Conservation (phyloP, 2,329 filamentous ascomycete genomes). For the Alternaria ventricosa region DNA sequence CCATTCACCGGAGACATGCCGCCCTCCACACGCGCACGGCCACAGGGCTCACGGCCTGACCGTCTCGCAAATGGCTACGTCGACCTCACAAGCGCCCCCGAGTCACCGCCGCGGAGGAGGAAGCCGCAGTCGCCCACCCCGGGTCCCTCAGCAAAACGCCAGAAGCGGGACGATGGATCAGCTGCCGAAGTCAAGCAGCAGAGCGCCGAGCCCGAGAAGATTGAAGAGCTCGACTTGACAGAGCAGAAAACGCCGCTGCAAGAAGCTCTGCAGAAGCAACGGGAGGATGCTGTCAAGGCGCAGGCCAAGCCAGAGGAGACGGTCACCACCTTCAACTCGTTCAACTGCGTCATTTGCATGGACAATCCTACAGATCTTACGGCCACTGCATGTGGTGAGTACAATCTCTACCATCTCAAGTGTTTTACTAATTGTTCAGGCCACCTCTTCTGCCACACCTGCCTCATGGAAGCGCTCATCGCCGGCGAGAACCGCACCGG, state of each 20-base stretch:
- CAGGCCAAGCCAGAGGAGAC: constrained; percentile 51
- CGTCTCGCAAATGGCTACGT: constrained; percentile 47
- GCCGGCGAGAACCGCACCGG: constrained; percentile 60
- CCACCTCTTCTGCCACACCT: constrained; percentile 69
- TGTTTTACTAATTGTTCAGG: constrained; percentile 48
- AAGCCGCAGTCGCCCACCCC: constrained; percentile 31
- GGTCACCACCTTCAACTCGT: constrained; percentile 53
- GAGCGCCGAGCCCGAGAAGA: constrained; percentile 22
- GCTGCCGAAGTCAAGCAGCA: neutral
- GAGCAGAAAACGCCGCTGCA: constrained; percentile 51
- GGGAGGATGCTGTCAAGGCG: constrained; percentile 58
- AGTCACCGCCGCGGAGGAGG: constrained; percentile 27
- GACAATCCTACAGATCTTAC: constrained; percentile 66
- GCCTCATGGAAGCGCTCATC: constrained; percentile 66
- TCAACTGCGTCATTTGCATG: constrained; percentile 69
- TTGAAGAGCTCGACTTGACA: constrained; percentile 60
- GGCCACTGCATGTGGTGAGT: constrained; percentile 65
- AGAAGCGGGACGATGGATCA: constrained; percentile 29
- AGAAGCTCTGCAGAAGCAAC: constrained; percentile 59
- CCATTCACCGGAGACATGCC: constrained; percentile 16
- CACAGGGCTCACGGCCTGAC: constrained; percentile 19
- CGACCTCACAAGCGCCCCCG: constrained; percentile 39
- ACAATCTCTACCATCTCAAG: neutral
- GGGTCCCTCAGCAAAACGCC: constrained; percentile 43
- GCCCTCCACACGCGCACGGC: constrained; percentile 22